Conservation (phyloP, 2,329 filamentous ascomycete species). For the Cladophialophora immunda region DNA sequence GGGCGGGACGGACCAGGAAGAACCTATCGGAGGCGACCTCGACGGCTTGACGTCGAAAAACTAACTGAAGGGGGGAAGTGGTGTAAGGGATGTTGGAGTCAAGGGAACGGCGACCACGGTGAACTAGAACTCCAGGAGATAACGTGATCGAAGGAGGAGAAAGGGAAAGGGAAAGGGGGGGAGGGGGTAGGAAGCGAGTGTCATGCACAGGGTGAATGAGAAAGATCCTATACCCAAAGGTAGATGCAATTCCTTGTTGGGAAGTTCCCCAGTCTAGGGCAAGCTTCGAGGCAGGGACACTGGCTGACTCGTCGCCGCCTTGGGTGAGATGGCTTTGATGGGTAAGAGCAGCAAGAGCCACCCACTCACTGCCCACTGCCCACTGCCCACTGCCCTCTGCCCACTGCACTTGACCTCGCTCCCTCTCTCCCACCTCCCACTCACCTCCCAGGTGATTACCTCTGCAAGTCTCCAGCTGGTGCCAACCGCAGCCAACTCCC, state of each 20-base stretch:
- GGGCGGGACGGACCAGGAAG: slow-evolving; percentile 16
- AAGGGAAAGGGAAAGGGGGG: neutral
- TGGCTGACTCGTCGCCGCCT: neutral
- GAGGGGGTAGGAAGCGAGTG: neutral
- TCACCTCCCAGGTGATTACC: slow-evolving; percentile 1
- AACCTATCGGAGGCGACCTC: slow-evolving; percentile 14
- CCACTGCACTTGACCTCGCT: neutral
- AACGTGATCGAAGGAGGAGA: neutral
- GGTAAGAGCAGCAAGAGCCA: neutral
- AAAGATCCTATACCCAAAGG: slow-evolving; percentile 7
- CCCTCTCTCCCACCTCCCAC: neutral
- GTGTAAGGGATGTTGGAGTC: slow-evolving; percentile 2
- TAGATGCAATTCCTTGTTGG: slow-evolving; percentile 5
- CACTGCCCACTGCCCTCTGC: too few species aligned
- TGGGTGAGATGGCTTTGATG: neutral
- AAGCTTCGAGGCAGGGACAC: neutral
- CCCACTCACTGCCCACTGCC: neutral
- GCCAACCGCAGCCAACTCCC: slow-evolving; percentile 5
- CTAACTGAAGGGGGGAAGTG: slow-evolving; percentile 20
- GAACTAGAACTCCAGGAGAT: neutral
- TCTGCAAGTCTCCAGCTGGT: neutral
- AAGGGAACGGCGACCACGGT: neutral
- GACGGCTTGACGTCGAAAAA: slow-evolving; percentile 2
- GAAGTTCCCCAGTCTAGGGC: slow-evolving; percentile 8
- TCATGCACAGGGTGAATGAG: neutral